Percentiles rank a stretch among this genome's conserved stretches.
These are phyloP conservation scores for Microdochium bolleyi DNA, from an alignment of 2,329 filamentous ascomycete species.

Conservation along the genomic window DNA sequence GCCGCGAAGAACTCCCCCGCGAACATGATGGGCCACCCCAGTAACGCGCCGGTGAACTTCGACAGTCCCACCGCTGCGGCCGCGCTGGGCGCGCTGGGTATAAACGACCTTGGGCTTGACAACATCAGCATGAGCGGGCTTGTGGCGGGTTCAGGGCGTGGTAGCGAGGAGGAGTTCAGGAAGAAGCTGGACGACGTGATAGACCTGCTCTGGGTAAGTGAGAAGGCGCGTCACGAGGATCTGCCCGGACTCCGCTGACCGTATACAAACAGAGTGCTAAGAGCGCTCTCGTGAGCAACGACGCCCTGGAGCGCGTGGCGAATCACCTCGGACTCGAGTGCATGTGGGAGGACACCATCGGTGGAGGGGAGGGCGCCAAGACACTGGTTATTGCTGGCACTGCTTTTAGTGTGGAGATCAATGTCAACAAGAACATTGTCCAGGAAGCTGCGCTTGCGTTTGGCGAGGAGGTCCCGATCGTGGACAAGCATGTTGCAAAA, in stretches of 20 bases:
- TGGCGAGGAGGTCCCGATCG: slow-evolving; percentile 47
- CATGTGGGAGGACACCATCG: slow-evolving; percentile 47
- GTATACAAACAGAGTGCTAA: slow-evolving; percentile 18
- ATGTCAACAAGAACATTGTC: slow-evolving; percentile 53
- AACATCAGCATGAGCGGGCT: slow-evolving; percentile 40
- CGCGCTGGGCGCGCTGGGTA: slow-evolving; percentile 47
- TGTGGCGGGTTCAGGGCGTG: slow-evolving; percentile 29
- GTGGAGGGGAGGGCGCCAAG: slow-evolving; percentile 38
- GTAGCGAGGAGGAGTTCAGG: slow-evolving; percentile 44
- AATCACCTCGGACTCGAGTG: slow-evolving; percentile 59
- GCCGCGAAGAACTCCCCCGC: slow-evolving; percentile 23
- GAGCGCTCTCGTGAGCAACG: slow-evolving; percentile 63
- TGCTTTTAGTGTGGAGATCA: slow-evolving; percentile 53
- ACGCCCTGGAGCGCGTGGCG: slow-evolving; percentile 65
- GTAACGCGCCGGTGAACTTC: slow-evolving; percentile 44
- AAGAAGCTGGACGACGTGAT: slow-evolving; percentile 46
- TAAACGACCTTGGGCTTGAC: slow-evolving; percentile 47
- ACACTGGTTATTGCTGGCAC: slow-evolving; percentile 56
- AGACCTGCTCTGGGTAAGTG: slow-evolving; percentile 37
- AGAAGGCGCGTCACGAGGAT: slow-evolving; percentile 20
- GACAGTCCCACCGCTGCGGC: slow-evolving; percentile 58
- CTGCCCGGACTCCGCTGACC: slow-evolving; percentile 17
- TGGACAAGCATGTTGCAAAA: slow-evolving; percentile 50
- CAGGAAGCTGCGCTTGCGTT: slow-evolving; percentile 56
- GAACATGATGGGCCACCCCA: slow-evolving; percentile 37